A percentile compares a stretch with the other conserved stretches of the same genome.
phyloP scores from a whole-genome alignment of 352 stramenopile species.

The Phytophthora hybrid region DNA sequence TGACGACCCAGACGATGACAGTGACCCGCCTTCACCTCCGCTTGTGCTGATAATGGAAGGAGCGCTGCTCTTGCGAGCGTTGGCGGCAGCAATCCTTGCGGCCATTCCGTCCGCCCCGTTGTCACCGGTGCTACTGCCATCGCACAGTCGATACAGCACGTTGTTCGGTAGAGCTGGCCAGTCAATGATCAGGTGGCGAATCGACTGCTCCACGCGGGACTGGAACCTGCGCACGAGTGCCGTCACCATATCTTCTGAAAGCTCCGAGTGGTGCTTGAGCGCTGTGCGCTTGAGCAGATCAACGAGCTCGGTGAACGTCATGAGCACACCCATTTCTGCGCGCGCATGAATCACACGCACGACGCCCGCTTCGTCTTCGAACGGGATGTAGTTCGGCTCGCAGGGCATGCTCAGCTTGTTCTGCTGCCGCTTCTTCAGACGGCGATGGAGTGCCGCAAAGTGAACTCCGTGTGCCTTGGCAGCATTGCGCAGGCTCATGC shows the following conservation, averaged over 20 bases:
- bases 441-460: slow-evolving; percentile 73
- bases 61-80: slow-evolving; percentile 15
- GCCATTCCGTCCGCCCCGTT: slow-evolving; percentile 26
- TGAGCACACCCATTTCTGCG: slow-evolving; percentile 73
- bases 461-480: slow-evolving; percentile 71
- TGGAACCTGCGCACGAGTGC: slow-evolving; percentile 63
- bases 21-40: slow-evolving; percentile 24
- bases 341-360: slow-evolving; percentile 76
- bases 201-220: slow-evolving; percentile 66
- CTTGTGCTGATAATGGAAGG: slow-evolving; percentile 28
- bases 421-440: slow-evolving; percentile 70
- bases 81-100: slow-evolving; percentile 3
- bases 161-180: slow-evolving; percentile 54
- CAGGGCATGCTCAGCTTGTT: slow-evolving; percentile 49
- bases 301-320: slow-evolving; percentile 74
- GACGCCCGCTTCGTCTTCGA: slow-evolving; percentile 74
- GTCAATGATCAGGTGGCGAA: slow-evolving; percentile 69
- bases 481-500: slow-evolving; percentile 73
- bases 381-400: slow-evolving; percentile 69
- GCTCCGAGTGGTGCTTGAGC: slow-evolving; percentile 57
- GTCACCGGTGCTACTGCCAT: slow-evolving; percentile 11
- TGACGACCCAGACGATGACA: slow-evolving; percentile 35
- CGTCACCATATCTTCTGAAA: slow-evolving; percentile 49
- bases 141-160: slow-evolving; percentile 48
- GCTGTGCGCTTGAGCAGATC: slow-evolving; percentile 69